These are phyloP conservation scores for Orbilia javanica DNA, from an alignment of 2,329 filamentous ascomycete genomes.

Conservation along the genomic window DNA sequence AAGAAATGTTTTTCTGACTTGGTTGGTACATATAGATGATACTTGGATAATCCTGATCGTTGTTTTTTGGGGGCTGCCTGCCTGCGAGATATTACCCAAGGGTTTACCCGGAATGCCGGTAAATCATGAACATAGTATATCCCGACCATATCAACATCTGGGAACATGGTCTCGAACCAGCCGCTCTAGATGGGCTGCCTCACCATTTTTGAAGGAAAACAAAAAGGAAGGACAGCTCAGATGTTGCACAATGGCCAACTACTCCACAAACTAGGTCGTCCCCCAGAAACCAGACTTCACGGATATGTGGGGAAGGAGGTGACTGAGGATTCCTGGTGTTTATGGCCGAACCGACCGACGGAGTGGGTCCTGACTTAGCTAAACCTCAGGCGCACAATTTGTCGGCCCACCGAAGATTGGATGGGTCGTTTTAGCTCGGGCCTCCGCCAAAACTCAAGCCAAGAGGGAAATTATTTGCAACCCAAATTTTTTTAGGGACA, in stretches of 20 bases:
- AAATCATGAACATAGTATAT: conserved; percentile 17
- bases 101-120: conserved; percentile 52
- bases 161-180: conserved; percentile 14
- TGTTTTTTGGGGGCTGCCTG: neutral
- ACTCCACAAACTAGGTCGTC: conserved; percentile 28
- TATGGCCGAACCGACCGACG: conserved; percentile 17
- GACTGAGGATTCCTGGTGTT: conserved; percentile 12
- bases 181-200: conserved; percentile 1
- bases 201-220: neutral
- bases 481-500: neutral
- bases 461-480: conserved; percentile 44
- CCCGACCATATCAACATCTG: neutral
- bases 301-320: conserved; percentile 40
- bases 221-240: neutral
- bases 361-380: conserved; percentile 41
- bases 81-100: conserved; percentile 42
- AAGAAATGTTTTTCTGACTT: conserved; percentile 17
- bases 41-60: neutral
- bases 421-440: conserved; percentile 47
- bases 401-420: conserved; percentile 45
- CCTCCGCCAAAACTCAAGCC: conserved; percentile 39
- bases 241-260: neutral
- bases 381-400: conserved; percentile 8
- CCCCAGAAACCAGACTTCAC: conserved; percentile 14
- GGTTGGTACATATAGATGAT: too few species aligned